Evolutionary conservation across 1,139 yeast species (phyloP), one percentile per base, ranked within the genome.

Genomic region (Suhomyces chickasaworum): DNA sequence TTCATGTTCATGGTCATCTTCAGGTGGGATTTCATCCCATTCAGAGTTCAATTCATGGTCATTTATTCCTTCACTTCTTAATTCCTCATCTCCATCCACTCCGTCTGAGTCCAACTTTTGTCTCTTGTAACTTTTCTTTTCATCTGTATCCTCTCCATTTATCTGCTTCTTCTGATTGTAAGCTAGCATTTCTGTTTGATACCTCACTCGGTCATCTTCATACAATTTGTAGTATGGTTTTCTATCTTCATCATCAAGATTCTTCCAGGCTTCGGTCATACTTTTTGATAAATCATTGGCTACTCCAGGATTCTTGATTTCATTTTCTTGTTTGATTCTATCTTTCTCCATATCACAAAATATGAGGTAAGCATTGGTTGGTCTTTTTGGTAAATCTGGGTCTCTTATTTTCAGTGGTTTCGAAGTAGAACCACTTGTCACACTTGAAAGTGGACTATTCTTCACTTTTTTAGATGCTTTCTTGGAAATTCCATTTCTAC

Each of bases 281-380:
- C 85, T 84, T 57, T 81, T 83, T 1, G 95, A 84, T 47, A 89
- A 73, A 59, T 88, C 96, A 31, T 70, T 69, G 18, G 74, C 72
- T 34, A 74, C 76, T 1, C 84, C 85, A 2, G 78, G 75, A 41
- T 66, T 66, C 39, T 57, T 58, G 16, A 60, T 62, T 44, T 76
- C 82, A 48, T 77, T 68, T 50, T 83, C 81, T 45, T 75, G 76
- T 54, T 80, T 82, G 40, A 89, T 78, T 45, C 80, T 74, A 44
- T 88, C 96, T 64, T 89, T 87, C 60, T 89, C 95, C 69, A 81
- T 70, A 51, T 90, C 97, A 68, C 97, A 90, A 61, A 87, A 90
- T 45, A 89, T 80, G 52, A 89, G 73, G 60, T 90, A 89, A 8
- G 97, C 96, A 64, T 90, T 90, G 5, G 95, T 86, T 13, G 97